These are phyloP conservation scores for Mycena citricolor DNA, from an alignment of 1,284 basidiomycete species.

Conservation along the genomic window DNA sequence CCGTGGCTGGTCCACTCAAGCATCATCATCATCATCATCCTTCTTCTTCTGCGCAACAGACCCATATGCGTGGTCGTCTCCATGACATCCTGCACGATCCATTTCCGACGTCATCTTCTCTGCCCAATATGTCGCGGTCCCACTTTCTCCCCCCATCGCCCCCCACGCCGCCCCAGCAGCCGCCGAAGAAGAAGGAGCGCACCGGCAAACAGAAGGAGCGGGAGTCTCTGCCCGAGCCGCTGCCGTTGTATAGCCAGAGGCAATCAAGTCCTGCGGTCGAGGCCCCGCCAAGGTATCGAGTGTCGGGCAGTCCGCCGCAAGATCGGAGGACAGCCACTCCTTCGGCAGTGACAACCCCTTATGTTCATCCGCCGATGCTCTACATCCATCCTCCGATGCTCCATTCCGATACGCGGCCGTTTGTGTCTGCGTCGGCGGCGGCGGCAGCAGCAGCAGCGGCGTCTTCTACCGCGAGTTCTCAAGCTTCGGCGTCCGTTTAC, in stretches of 20 bases:
- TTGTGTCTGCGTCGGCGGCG: too few relatives aligned
- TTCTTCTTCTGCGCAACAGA: too few relatives aligned
- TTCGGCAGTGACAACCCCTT: background rate
- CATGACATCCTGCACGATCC: slow-evolving; percentile 37
- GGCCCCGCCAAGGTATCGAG: too few relatives aligned
- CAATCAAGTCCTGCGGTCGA: too few relatives aligned
- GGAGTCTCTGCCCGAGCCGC: too few relatives aligned
- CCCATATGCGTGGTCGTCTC: slow-evolving; percentile 33
- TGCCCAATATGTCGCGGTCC: slow-evolving; percentile 33
- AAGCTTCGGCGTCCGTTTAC: too few relatives aligned
- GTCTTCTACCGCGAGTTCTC: too few relatives aligned
- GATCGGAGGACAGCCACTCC: slow-evolving; percentile 5
- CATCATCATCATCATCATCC: too few relatives aligned
- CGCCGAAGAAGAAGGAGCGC: background rate
- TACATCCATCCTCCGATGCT: slow-evolving; percentile 2
- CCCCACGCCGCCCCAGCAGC: background rate
- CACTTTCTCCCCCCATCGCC: slow-evolving; percentile 28
- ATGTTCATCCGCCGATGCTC: slow-evolving; percentile 13
- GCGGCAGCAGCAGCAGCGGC: too few relatives aligned
- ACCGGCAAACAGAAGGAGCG: background rate
- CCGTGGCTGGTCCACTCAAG: too few relatives aligned
- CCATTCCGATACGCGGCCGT: too few relatives aligned
- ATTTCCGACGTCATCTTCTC: slow-evolving; percentile 34
- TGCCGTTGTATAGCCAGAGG: too few relatives aligned
- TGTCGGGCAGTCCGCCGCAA: slow-evolving; percentile 9